Percentiles rank a stretch among this genome's conserved stretches.
Evolutionary conservation across 345 rosid genomes (phyloP).

Genomic region (Sisymbrium irio): DNA sequence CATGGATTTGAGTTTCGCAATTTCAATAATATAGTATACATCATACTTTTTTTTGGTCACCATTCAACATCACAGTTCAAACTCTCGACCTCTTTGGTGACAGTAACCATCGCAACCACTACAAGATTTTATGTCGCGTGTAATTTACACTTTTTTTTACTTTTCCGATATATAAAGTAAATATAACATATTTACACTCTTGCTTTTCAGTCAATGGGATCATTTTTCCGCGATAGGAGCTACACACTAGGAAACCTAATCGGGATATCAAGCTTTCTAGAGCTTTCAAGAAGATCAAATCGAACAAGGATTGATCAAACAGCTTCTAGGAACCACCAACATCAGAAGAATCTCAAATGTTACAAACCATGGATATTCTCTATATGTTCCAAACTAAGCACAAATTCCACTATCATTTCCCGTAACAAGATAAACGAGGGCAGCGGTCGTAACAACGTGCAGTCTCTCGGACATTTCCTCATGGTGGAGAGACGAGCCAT

Average conservation of each 20-base stretch:
- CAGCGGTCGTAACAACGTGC: slow-evolving; percentile 28
- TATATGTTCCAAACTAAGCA: slow-evolving; percentile 67
- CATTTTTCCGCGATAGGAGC: slow-evolving; percentile 77
- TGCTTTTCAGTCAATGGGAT: slow-evolving; percentile 62
- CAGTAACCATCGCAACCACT: slow-evolving; percentile 25
- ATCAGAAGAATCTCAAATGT: slow-evolving; percentile 46
- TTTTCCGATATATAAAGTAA: neutral
- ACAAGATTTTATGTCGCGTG: slow-evolving; percentile 1
- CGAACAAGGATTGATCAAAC: slow-evolving; percentile 47
- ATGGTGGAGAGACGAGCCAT: slow-evolving; percentile 59
- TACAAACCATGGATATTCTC: slow-evolving; percentile 67
- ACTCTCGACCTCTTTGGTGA: neutral
- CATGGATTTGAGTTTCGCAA: neutral
- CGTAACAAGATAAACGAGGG: slow-evolving; percentile 14
- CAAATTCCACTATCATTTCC: slow-evolving; percentile 52
- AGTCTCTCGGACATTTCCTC: slow-evolving; percentile 74
- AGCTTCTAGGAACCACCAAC: slow-evolving; percentile 25
- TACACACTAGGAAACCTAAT: slow-evolving; percentile 73
- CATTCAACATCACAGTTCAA: slow-evolving; percentile 20
- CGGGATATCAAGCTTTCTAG: slow-evolving; percentile 63
- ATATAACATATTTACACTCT: neutral
- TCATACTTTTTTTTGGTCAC: neutral
- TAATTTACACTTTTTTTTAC: neutral
- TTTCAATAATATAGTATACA: neutral
- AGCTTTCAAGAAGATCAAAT: slow-evolving; percentile 55